Conservation (phyloP, 345 rosid species). For the Eucalyptus microcorys region DNA sequence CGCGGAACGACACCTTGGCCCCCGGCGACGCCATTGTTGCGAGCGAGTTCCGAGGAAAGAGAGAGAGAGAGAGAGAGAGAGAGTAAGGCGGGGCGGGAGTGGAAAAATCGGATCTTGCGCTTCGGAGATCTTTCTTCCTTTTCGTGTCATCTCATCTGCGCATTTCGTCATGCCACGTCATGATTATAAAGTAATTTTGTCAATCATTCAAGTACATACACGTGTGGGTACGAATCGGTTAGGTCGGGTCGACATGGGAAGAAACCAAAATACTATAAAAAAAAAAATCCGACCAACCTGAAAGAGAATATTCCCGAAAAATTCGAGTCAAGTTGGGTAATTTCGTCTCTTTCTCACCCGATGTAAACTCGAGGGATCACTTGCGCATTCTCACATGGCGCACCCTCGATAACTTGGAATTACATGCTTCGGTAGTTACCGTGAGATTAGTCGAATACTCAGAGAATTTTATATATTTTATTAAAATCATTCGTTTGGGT, state of each 20-base stretch:
- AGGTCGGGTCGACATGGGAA: too few species aligned
- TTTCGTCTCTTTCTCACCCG: not conserved
- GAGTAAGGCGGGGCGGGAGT: not conserved
- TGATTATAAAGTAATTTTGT: not conserved
- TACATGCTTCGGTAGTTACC: accelerated
- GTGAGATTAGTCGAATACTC: accelerated
- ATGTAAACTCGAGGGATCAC: not conserved
- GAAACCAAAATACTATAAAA: too few species aligned
- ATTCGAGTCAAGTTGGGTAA: too few species aligned
- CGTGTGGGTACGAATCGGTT: too few species aligned
- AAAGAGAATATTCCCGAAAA: too few species aligned
- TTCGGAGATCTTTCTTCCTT: not conserved
- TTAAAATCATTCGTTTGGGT: too few species aligned
- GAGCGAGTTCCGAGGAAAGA: too few species aligned
- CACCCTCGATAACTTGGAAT: not conserved
- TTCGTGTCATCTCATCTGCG: not conserved
- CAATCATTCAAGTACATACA: too few species aligned
- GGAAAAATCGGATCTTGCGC: not conserved
- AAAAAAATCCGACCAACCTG: too few species aligned
- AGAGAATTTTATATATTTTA: too few species aligned
- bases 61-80: not conserved
- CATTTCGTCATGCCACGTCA: not conserved
- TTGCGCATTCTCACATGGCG: accelerated
- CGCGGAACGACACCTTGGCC: conserved; percentile 30
- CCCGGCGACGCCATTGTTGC: conserved; percentile 17